Evolutionary conservation across 2,329 filamentous ascomycete genomes (phyloP), one percentile per base, ranked within the genome.

Genomic region (Paracoccidioides lutzii): DNA sequence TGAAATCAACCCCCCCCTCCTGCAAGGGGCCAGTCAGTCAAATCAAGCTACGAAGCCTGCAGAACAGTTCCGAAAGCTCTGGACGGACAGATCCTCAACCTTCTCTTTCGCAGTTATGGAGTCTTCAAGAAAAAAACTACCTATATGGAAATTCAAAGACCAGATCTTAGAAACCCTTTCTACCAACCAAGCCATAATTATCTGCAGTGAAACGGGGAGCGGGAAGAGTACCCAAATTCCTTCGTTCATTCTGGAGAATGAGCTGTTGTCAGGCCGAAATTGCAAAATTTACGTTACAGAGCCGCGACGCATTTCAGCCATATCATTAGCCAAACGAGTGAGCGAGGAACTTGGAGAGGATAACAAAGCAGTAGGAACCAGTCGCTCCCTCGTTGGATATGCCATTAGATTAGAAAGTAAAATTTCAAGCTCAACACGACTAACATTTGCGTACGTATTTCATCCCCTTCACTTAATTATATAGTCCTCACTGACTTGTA

Each of bases 221-320:
- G 93, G 93, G 60, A 98, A 98, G 75, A 96, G 90, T 70, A 98
- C 93, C 0, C 93, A 98, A 65, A 86, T 96, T n/a, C 93, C 93
- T 4, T 85, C 90, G 0, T 97, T 94, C 66, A 81, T 98, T 54
- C 76, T 98, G 6, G 93, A 98, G 69, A 82, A 95, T 64, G 85
- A 96, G 65, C 79, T 98, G 52, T 81, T 82, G 3, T 81, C 85
- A 59, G 91, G 90, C 4, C 85, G 83, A 60, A 76, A 82, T 4
- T 97, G 90, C 72, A 96, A 95, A 65, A 84, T 98, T 9, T 97
- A 91, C 68, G 95, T 93, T 67, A 96, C 93, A 0, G 90, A 98
- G 67, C 93, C 93, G 40, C 83, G 93, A 45, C 84, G 93, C 67
- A 98, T 98, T 59, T 98, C 93, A 14, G 93, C 93, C 8, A 91